Base-by-base conservation (phyloP, 192 early-diverging fungal species). In the Rhizophlyctis rosea region DNA sequence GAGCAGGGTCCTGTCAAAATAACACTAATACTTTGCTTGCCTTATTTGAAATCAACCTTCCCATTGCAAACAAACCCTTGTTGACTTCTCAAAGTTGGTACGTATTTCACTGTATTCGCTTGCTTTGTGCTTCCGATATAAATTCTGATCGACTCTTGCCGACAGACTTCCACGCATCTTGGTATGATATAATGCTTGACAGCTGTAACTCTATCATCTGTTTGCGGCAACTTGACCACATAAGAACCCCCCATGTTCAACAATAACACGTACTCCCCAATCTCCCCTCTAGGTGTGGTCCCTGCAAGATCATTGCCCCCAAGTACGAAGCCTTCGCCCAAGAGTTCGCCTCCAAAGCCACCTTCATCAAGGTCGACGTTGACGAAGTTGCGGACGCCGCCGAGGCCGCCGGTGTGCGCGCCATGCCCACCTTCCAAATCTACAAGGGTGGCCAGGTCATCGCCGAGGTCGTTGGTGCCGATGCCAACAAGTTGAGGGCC, bases 351-450 rank as follows among this genome's bases (percentile, higher is more conserved):
- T 50, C 62, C 50, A 65, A 67, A 47, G 63, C 70, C 32, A 57
- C 53, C 44, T 79, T 76, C 61, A 52, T 79, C 51, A 74, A 76
- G 69, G 67, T 85, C 21, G 83, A 85, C 65, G 81, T 85, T 11
- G 83, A 85, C 67, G 75, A 81, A 48, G 66, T 73, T 33, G 65
- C 76, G 25, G 76, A 79, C 21, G 76, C 80, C 29, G 76, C 83
- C 25, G 71, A 80, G 48, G 9, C 48, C 36, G 68, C 56, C 36
- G 72, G 70, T 27, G 65, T 85, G 47, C 39, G 58, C 13, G 82
- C 82, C 70, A 94, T 91, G 88, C 92, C 92, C 34, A 91, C 91
- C 23, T 94, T 94, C 79, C 87, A 88, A 61, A 79, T 94, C 62
- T 95, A 80, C 80, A 81, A 87, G 60, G 80, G 76, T 57, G 90